Percentiles rank a stretch among this genome's conserved stretches.
Conservation (phyloP, 225 moss, liverwort and hornwort genomes). For the Ulota crispa region DNA sequence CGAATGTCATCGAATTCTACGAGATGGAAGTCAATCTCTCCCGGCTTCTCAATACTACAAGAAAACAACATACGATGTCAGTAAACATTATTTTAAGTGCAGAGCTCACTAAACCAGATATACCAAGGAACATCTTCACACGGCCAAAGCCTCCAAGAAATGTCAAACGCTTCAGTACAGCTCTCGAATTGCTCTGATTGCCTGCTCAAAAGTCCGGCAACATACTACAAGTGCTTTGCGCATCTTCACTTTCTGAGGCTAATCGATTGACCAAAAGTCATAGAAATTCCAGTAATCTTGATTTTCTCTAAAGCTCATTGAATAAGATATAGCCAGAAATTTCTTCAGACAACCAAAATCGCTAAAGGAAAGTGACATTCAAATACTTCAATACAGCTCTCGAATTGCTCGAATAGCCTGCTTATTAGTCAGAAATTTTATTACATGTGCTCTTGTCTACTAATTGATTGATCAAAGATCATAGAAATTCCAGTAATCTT, state of each 20-base stretch:
- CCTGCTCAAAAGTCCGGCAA: slow-evolving; percentile 2
- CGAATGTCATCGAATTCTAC: slow-evolving; percentile 95
- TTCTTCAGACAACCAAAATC: slow-evolving; percentile 4
- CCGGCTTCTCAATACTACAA: slow-evolving; percentile 74
- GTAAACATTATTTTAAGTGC: not conserved
- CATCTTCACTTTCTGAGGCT: not conserved
- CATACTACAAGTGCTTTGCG: not conserved
- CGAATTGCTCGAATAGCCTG: not conserved
- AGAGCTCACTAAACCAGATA: not conserved
- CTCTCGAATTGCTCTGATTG: not conserved
- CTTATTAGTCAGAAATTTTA: not conserved
- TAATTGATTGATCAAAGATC: not conserved
- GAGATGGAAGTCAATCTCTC: slow-evolving; percentile 87
- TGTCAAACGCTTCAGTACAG: not conserved
- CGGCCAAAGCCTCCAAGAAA: not conserved
- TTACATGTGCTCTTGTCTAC: not conserved
- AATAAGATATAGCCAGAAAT: not conserved
- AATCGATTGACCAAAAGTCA: not conserved
- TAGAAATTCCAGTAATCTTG: not conserved
- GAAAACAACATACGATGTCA: slow-evolving; percentile 10
- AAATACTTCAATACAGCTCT: not conserved
- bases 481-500: not conserved
- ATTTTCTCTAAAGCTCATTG: not conserved
- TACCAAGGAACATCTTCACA: slow-evolving; percentile 1
- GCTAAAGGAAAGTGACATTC: not conserved